A percentile compares a stretch with the other conserved stretches of the same genome.
Evolutionary conservation across 73 alveolate species (phyloP).

Genomic region (Paramecium octaurelia): DNA sequence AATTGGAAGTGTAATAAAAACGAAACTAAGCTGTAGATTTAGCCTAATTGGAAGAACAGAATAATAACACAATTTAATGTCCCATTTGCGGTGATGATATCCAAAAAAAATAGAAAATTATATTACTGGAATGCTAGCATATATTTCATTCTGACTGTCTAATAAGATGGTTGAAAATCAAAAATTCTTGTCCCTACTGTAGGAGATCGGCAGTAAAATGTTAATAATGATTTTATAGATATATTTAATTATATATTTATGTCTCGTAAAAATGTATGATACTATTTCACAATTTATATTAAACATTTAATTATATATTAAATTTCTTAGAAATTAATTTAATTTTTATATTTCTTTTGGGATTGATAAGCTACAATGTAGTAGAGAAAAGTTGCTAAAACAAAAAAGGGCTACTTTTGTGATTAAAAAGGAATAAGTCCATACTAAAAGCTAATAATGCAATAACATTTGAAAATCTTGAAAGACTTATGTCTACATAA

Average conservation of each 20-base stretch:
- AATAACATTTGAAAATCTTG: no score
- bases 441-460: no score
- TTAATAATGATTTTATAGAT: background rate
- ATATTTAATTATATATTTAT: background rate
- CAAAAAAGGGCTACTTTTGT: no score
- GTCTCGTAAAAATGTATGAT: background rate
- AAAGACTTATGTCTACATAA: no score
- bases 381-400: background rate
- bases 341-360: no score
- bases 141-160: conserved; percentile 56
- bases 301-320: no score
- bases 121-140: conserved; percentile 21
- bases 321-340: no score
- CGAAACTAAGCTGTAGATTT: conserved; percentile 9
- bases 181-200: conserved; percentile 50
- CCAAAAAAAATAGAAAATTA: background rate
- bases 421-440: no score
- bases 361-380: background rate
- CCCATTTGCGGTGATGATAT: conserved; percentile 8
- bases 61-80: background rate
- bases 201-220: background rate
- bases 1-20: background rate
- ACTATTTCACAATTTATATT: background rate
- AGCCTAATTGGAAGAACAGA: background rate
- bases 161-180: conserved; percentile 29